Evolutionary conservation across 179 eudicot species (phyloP).

Genomic region (Patellifolia procumbens): DNA sequence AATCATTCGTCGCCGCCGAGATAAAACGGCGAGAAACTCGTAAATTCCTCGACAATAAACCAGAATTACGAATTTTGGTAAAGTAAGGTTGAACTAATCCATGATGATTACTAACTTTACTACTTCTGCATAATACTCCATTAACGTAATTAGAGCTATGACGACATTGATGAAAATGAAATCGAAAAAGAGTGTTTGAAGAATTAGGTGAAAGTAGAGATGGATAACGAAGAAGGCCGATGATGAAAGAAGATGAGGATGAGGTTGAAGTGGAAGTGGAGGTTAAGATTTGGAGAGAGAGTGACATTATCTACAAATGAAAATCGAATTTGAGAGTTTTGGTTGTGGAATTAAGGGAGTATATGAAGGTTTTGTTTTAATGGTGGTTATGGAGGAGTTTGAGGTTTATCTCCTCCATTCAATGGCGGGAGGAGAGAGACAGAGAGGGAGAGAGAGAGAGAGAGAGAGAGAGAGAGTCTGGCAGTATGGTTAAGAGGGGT

Average conservation of each 20-base stretch:
- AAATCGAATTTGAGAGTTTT: conserved; percentile 1
- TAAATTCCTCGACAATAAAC: not conserved
- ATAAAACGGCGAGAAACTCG: not conserved
- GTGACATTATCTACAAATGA: not conserved
- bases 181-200: not conserved
- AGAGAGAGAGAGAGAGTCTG: no score
- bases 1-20: not conserved
- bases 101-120: not conserved
- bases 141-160: not conserved
- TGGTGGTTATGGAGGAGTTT: not conserved
- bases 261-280: conserved; percentile 9
- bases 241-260: conserved; percentile 10
- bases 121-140: conserved; percentile 1
- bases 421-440: not conserved
- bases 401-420: not conserved
- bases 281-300: conserved; percentile 13
- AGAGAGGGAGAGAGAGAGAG: not conserved
- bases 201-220: conserved; percentile 15
- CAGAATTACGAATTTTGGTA: not conserved
- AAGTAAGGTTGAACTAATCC: not conserved
- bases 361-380: not conserved
- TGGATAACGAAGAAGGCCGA: not conserved
- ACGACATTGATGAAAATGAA: conserved; percentile 11
- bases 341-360: not conserved
- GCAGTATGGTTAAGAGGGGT: no score